A percentile compares a stretch with the other conserved stretches of the same genome.
Evolutionary conservation across 2,329 filamentous ascomycete genomes (phyloP).

Genomic region (Neocatenulostroma microsporum): DNA sequence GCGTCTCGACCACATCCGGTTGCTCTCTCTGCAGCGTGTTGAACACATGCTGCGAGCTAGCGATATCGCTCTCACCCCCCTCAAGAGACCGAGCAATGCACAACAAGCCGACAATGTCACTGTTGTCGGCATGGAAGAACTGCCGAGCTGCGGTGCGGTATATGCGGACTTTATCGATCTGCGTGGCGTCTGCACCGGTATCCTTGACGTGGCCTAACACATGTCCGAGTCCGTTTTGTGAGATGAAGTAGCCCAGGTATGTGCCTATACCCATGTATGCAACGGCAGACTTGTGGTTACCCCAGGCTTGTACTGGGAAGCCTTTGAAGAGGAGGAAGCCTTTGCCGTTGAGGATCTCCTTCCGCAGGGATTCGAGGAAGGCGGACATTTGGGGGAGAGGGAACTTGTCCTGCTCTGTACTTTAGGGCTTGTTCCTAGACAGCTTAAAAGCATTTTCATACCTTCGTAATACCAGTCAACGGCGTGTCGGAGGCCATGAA

Average conservation of each 20-base stretch:
- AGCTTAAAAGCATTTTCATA: conserved; percentile 13
- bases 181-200: conserved; percentile 68
- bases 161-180: conserved; percentile 82
- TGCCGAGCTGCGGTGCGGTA: conserved; percentile 81
- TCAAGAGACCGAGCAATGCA: conserved; percentile 71
- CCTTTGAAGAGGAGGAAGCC: conserved; percentile 87
- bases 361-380: conserved; percentile 50
- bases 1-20: conserved; percentile 67
- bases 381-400: conserved; percentile 49
- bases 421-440: conserved; percentile 3
- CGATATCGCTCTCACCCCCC: conserved; percentile 77
- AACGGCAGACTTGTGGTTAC: conserved; percentile 68
- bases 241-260: conserved; percentile 80
- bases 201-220: conserved; percentile 86
- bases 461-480: conserved; percentile 62
- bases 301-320: conserved; percentile 70
- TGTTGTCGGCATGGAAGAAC: conserved; percentile 79
- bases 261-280: conserved; percentile 82
- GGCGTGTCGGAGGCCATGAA: conserved; percentile 60
- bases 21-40: conserved; percentile 67
- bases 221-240: conserved; percentile 76
- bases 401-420: conserved; percentile 46
- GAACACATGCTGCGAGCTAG: conserved; percentile 71
- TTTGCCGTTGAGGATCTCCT: conserved; percentile 71
- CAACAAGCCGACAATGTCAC: conserved; percentile 73